These are phyloP conservation scores for Marvania coccoides DNA, from an alignment of 139 green algal genomes.

Conservation along the genomic window DNA sequence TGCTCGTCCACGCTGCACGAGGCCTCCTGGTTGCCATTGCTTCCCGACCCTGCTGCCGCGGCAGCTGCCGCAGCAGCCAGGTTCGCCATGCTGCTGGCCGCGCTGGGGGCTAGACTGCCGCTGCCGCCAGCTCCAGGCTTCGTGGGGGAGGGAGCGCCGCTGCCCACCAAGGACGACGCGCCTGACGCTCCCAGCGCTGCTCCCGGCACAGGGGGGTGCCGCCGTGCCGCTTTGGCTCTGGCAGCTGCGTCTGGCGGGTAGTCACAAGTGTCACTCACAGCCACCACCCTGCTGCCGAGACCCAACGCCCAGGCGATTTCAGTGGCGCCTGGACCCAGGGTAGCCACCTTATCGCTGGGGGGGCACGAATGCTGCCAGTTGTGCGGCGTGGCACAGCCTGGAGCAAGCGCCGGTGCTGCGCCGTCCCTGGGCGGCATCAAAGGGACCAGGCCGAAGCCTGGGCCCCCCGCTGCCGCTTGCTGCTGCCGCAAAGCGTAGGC, in stretches of 20 bases:
- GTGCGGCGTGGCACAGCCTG: slow-evolving; percentile 12
- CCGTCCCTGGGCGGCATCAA: neutral
- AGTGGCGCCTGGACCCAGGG: slow-evolving; percentile 57
- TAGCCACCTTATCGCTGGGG: slow-evolving; percentile 46
- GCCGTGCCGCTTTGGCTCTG: slow-evolving; percentile 21
- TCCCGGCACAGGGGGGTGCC: neutral
- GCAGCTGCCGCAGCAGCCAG: neutral
- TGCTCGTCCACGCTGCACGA: slow-evolving; percentile 50
- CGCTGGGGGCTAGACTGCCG: neutral
- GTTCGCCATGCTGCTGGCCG: neutral
- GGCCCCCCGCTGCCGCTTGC: neutral
- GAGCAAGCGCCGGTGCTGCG: slow-evolving; percentile 9
- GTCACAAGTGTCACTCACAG: slow-evolving; percentile 65
- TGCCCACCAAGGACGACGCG: neutral
- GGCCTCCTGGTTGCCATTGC: neutral
- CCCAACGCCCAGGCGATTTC: slow-evolving; percentile 77
- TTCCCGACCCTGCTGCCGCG: neutral
- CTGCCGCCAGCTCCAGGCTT: neutral
- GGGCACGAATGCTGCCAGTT: slow-evolving; percentile 13
- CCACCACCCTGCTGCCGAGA: slow-evolving; percentile 53
- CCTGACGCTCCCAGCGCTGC: neutral
- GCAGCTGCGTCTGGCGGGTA: slow-evolving; percentile 42
- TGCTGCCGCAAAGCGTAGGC: neutral
- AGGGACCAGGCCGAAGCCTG: neutral
- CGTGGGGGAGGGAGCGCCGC: neutral